phyloP scores from a whole-genome alignment of 169 alveolate genomes.

The Theileria luwenshuni region DNA sequence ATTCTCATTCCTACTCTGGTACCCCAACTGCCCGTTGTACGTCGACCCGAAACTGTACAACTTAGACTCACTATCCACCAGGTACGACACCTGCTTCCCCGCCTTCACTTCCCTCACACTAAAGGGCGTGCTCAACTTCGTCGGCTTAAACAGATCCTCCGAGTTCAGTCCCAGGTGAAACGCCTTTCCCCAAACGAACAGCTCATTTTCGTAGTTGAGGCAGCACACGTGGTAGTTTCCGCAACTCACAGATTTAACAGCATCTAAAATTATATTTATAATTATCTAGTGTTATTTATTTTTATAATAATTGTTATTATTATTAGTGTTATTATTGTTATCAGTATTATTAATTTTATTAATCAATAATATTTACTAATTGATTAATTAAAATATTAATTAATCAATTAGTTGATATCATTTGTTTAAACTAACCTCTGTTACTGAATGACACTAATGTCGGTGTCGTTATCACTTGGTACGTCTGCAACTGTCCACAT shows the following conservation, averaged over 20 bases:
- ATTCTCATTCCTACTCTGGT: not conserved
- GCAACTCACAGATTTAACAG: conserved; percentile 25
- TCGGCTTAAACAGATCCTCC: conserved; percentile 1
- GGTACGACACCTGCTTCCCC: conserved; percentile 55
- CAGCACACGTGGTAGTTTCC: conserved; percentile 53
- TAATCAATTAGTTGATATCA: too few relatives aligned
- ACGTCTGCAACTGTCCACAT: conserved; percentile 39
- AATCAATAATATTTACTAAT: too few relatives aligned
- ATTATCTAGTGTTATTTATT: not conserved
- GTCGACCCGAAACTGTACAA: conserved; percentile 52
- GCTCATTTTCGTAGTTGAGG: conserved; percentile 25
- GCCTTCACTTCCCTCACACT: conserved; percentile 18
- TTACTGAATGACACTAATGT: conserved; percentile 45
- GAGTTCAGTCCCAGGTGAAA: conserved; percentile 32
- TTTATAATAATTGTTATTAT: not conserved
- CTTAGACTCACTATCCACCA: conserved; percentile 27
- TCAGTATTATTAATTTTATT: too few relatives aligned
- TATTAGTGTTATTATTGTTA: not conserved
- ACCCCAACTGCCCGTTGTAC: conserved; percentile 62
- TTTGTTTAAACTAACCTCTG: not conserved
- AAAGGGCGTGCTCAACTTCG: conserved; percentile 20
- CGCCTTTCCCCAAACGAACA: conserved; percentile 61
- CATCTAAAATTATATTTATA: conserved; percentile 17
- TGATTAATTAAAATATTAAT: too few relatives aligned
- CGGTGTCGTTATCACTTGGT: conserved; percentile 18